phyloP scores from a whole-genome alignment of 2,329 filamentous ascomycete genomes.

The Sporothrix phasma region DNA sequence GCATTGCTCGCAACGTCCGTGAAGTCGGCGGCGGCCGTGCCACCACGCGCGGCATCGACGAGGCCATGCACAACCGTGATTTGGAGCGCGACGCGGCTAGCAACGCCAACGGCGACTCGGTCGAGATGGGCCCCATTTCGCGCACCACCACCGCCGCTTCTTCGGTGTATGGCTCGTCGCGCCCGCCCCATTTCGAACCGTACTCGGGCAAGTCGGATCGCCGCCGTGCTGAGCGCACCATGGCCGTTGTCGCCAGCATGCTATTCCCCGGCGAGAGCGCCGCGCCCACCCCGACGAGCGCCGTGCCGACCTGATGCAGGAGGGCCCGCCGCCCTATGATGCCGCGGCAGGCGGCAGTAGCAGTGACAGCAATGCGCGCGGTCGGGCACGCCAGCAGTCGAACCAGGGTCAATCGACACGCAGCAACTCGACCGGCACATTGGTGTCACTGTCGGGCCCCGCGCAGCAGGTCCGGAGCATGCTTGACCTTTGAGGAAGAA shows the following conservation, averaged over 20 bases:
- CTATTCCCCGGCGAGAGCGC: slow-evolving; percentile 36
- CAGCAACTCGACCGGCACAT: slow-evolving; percentile 37
- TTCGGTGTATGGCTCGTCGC: slow-evolving; percentile 14
- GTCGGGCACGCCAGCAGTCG: slow-evolving; percentile 13
- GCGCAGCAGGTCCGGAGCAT: slow-evolving; percentile 49
- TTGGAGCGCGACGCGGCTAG: slow-evolving; percentile 13
- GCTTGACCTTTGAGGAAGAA: slow-evolving; percentile 40
- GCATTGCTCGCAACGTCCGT: slow-evolving; percentile 43
- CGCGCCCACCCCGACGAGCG: slow-evolving; percentile 25
- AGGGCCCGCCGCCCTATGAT: slow-evolving; percentile 34
- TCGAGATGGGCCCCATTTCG: slow-evolving; percentile 27
- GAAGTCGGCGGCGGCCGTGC: slow-evolving; percentile 42
- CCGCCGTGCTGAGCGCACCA: slow-evolving; percentile 35
- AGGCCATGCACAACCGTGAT: slow-evolving; percentile 26
- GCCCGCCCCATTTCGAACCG: slow-evolving; percentile 17
- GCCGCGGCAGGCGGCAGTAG: no score
- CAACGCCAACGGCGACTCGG: neutral
- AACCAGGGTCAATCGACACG: slow-evolving; percentile 28
- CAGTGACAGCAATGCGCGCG: slow-evolving; percentile 23
- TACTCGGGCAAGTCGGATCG: slow-evolving; percentile 37
- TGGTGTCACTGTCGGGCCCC: slow-evolving; percentile 36
- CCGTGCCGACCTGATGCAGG: slow-evolving; percentile 32
- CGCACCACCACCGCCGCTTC: slow-evolving; percentile 14
- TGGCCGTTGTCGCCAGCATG: slow-evolving; percentile 35
- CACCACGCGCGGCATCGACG: slow-evolving; percentile 34